phyloP scores from a whole-genome alignment of 345 rosid species.

The Anacardium occidentale region DNA sequence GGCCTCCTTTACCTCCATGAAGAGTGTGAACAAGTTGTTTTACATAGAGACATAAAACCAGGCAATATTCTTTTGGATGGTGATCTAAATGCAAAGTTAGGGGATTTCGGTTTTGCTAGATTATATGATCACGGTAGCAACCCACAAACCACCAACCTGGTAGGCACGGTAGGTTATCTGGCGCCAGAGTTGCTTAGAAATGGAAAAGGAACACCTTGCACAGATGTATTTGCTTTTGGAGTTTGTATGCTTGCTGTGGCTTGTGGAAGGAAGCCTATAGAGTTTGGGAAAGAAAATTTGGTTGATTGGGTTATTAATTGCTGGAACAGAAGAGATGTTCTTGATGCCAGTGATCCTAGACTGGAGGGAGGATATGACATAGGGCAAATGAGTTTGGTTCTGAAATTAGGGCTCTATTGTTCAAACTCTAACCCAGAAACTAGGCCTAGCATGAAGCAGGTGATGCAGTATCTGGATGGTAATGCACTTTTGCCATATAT shows the following conservation, averaged over 20 bases:
- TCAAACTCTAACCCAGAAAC: conserved; percentile 11
- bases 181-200: conserved; percentile 46
- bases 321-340: conserved; percentile 22
- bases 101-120: conserved; percentile 52
- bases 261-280: conserved; percentile 50
- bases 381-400: conserved; percentile 24
- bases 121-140: conserved; percentile 38
- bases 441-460: conserved; percentile 25
- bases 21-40: conserved; percentile 47
- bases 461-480: conserved; percentile 37
- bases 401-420: conserved; percentile 28
- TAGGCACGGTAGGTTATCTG: conserved; percentile 51
- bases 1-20: conserved; percentile 46
- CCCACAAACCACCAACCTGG: conserved; percentile 41
- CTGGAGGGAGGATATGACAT: conserved; percentile 1
- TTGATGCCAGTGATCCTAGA: conserved; percentile 21
- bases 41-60: conserved; percentile 51
- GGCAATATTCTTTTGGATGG: conserved; percentile 45
- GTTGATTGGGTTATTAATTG: conserved; percentile 35
- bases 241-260: conserved; percentile 48
- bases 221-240: conserved; percentile 49
- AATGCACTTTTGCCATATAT: conserved; percentile 20
- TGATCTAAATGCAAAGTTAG: conserved; percentile 37
- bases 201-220: conserved; percentile 39
- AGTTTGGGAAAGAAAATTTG: conserved; percentile 28